Evolutionary conservation across 768 basidiomycete genomes (phyloP).

Genomic region (Suillus tomentosus): DNA sequence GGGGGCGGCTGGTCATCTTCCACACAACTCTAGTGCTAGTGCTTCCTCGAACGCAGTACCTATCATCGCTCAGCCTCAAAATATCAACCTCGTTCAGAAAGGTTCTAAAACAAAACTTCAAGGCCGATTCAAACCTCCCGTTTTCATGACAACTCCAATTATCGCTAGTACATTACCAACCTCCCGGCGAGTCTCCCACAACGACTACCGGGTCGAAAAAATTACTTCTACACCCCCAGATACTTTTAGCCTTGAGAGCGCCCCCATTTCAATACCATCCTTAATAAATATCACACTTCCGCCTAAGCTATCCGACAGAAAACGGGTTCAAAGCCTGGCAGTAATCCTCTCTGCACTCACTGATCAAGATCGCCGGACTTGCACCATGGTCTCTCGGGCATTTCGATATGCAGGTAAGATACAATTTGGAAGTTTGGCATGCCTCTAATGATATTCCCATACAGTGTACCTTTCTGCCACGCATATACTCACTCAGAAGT

Average conservation of each 20-base stretch:
- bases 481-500: conserved; percentile 47
- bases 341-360: conserved; percentile 54
- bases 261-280: conserved; percentile 2
- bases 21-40: neutral
- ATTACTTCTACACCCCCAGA: neutral
- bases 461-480: conserved; percentile 66
- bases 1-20: neutral
- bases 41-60: neutral
- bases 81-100: neutral
- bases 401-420: conserved; percentile 63
- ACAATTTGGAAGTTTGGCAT: conserved; percentile 10
- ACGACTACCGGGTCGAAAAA: neutral
- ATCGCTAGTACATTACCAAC: neutral
- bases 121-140: conserved; percentile 4
- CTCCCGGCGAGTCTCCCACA: neutral
- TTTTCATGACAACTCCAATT: neutral
- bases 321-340: conserved; percentile 52
- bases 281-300: conserved; percentile 54
- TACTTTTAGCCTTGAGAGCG: neutral
- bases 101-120: neutral
- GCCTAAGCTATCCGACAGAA: conserved; percentile 59
- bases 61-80: neutral
- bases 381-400: conserved; percentile 56
- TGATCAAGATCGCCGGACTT: conserved; percentile 43
- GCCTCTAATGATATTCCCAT: neutral